A percentile compares a stretch with the other conserved stretches of the same genome.
These are phyloP conservation scores for Begonia loranthoides DNA, from an alignment of 306 rosid genomes.

Conservation along the genomic window DNA sequence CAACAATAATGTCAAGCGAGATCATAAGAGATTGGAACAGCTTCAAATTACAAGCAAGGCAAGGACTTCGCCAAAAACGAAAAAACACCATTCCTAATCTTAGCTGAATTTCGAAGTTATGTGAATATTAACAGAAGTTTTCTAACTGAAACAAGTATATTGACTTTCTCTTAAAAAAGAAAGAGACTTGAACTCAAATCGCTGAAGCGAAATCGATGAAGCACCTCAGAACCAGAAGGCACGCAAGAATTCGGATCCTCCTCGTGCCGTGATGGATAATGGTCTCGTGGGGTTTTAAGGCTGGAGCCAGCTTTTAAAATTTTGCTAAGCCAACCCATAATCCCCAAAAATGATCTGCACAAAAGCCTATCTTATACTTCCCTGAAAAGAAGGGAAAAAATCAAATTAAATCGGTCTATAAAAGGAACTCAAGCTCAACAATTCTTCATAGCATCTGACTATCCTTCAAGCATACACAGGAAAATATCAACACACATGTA, in stretches of 20 bases:
- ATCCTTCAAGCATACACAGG: neutral
- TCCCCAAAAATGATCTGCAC: slow-evolving; percentile 3
- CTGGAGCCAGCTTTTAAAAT: slow-evolving; percentile 14
- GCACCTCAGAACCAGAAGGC: slow-evolving; percentile 75
- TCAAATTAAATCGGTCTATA: slow-evolving; percentile 2
- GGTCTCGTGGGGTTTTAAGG: slow-evolving; percentile 26
- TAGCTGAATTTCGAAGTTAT: no score
- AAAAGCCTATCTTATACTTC: slow-evolving; percentile 6
- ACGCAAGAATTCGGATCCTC: slow-evolving; percentile 36
- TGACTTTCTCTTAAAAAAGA: neutral
- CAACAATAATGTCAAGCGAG: slow-evolving; percentile 15
- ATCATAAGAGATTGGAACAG: slow-evolving; percentile 2
- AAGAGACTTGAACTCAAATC: neutral
- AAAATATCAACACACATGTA: no score
- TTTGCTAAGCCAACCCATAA: slow-evolving; percentile 19
- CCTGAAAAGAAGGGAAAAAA: slow-evolving; percentile 2
- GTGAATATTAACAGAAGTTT: no score
- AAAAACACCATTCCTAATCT: no score
- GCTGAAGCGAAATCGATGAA: neutral
- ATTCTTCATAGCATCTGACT: neutral
- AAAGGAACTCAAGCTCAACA: neutral
- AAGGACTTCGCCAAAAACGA: no score
- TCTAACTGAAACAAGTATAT: no score
- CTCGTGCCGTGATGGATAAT: slow-evolving; percentile 27
- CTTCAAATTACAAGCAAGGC: neutral